phyloP scores from a whole-genome alignment of 2,329 filamentous ascomycete genomes.

The Aspergillus tamarii region DNA sequence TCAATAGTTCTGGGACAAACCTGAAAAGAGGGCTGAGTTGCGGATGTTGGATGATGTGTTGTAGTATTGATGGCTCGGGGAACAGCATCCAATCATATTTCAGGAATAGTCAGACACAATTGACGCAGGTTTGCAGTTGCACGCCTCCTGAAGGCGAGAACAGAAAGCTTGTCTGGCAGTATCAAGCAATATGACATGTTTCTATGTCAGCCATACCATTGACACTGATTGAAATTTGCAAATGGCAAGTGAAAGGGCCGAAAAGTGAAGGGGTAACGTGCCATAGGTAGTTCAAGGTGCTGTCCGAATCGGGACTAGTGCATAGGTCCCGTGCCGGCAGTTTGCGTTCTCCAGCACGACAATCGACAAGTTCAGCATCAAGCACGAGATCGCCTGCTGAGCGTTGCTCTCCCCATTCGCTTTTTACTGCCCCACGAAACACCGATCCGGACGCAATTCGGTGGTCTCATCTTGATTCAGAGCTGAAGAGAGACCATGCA shows the following conservation, averaged over 20 bases:
- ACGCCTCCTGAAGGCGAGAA: not conserved
- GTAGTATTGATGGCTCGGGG: not conserved
- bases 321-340: conserved; percentile 34
- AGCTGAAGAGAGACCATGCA: conserved; percentile 46
- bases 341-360: conserved; percentile 24
- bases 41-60: not conserved
- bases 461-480: conserved; percentile 31
- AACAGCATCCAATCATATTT: conserved; percentile 22
- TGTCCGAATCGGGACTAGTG: conserved; percentile 38
- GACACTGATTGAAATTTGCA: not conserved
- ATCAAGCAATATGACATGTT: not conserved
- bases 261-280: not conserved
- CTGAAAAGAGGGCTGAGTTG: not conserved
- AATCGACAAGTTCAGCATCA: conserved; percentile 25
- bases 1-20: not conserved
- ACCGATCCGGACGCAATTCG: conserved; percentile 28
- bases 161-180: not conserved
- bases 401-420: conserved; percentile 31
- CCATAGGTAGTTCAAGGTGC: conserved; percentile 1
- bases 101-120: conserved; percentile 28
- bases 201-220: not conserved
- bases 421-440: conserved; percentile 24
- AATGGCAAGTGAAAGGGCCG: not conserved
- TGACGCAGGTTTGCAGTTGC: not conserved
- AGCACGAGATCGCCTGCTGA: conserved; percentile 32